Base-by-base conservation (phyloP, 257 asterid species). In the Ballota nigra region DNA sequence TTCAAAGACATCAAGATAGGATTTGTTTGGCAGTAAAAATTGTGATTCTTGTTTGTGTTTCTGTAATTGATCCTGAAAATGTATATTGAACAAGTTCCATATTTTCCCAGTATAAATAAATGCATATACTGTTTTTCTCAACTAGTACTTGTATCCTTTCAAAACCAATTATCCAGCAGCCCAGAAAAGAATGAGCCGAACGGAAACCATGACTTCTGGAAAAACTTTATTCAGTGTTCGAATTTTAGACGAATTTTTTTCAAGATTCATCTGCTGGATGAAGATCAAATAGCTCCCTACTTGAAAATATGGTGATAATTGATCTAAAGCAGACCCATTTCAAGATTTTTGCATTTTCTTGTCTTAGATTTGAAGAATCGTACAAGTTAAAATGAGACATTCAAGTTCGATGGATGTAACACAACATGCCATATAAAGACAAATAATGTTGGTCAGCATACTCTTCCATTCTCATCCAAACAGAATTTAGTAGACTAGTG, bases 331-430 rank as follows among this genome's bases (percentile, higher is more conserved):
- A 24, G 70, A 66, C 43, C 45, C 36, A 66, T 47, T 43, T 26
- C 22, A 41, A 31, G 63, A 51, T 1, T 11, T 29, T 45, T 45
- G 20, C 20, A 45, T 19, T 19, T 49, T 63, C 63, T 36, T 15
- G 9, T 65, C 71, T 18, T 66, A 38, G 66, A 33, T 65, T 31
- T 23, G 45, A 69, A 5, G 43, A 63, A 58, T 41, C 76, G 18
- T 62, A 24, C 7, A 19, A 28, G 61, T 56, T 15, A 52, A 74
- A 29, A 28, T 4, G 47, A 20, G 49, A 15, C 38, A 28, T 19
- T 71, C 51, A 58, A 66, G 71, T 66, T 72, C 73, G 66, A 36
- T 66, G 70, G 33, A 71, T 66, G 70, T 13, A 24, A 18, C 16
- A 1, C 63, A 19, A 69, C 71, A 47, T 71, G 66, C 5, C 66